Evolutionary conservation across 495 filamentous ascomycete genomes (phyloP).

Genomic region (Penicillium mononematosum): DNA sequence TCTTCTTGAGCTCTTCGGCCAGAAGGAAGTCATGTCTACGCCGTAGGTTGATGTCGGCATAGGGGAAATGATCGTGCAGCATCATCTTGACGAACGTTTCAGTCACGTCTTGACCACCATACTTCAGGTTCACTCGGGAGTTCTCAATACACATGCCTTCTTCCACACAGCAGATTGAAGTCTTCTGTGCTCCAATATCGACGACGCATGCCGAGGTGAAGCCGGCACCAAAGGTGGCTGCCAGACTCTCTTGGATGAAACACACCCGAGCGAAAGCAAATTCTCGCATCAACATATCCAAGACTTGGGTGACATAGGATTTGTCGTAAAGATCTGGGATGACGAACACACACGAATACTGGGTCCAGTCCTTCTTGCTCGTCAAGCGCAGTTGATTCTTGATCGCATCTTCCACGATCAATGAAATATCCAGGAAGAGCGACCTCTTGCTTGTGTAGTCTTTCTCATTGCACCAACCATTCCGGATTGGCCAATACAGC

Average conservation of each 20-base stretch:
- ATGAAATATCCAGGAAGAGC: conserved; percentile 80
- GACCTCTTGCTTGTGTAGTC: conserved; percentile 77
- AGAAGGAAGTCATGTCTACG: conserved; percentile 89
- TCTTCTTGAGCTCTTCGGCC: conserved; percentile 92
- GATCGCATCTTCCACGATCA: conserved; percentile 82
- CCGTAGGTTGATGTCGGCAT: conserved; percentile 86
- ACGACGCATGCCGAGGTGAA: conserved; percentile 92
- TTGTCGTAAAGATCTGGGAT: conserved; percentile 97
- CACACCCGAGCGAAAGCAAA: conserved; percentile 84
- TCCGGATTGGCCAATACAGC: conserved; percentile 84
- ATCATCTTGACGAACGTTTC: conserved; percentile 96
- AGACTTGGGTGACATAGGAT: conserved; percentile 74
- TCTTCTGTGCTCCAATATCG: conserved; percentile 96
- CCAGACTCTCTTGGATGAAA: conserved; percentile 93
- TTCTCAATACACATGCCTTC: conserved; percentile 94
- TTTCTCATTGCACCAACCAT: conserved; percentile 84
- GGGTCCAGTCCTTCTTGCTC: conserved; percentile 74
- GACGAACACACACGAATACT: conserved; percentile 91
- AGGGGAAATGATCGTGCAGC: conserved; percentile 91
- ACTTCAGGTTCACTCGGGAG: conserved; percentile 90
- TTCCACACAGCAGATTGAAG: conserved; percentile 95
- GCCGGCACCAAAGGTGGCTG: conserved; percentile 93
- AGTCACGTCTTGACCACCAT: conserved; percentile 87
- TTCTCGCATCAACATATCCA: conserved; percentile 83
- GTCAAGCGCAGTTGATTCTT: conserved; percentile 75